A percentile compares a stretch with the other conserved stretches of the same genome.
phyloP scores from a whole-genome alignment of 2,329 filamentous ascomycete genomes.

The Beauveria scarabaeidicola region DNA sequence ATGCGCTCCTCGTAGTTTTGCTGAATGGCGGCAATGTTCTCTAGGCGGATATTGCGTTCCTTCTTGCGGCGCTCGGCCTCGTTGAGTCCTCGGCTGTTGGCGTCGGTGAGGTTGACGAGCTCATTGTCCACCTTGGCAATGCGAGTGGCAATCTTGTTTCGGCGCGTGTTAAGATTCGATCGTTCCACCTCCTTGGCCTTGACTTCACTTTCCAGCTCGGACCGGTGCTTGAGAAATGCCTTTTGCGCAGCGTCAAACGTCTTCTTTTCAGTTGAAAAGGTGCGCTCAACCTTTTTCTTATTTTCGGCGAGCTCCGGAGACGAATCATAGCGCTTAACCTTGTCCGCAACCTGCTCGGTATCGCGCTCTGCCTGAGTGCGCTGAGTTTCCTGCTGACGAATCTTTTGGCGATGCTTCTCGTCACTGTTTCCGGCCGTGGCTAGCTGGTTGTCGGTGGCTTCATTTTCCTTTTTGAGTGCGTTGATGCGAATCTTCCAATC shows the following conservation, averaged over 20 bases:
- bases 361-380: conserved; percentile 57
- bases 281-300: conserved; percentile 46
- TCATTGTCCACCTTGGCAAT: conserved; percentile 67
- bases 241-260: conserved; percentile 51
- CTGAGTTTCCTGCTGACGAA: conserved; percentile 66
- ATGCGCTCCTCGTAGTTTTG: conserved; percentile 37
- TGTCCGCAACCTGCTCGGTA: conserved; percentile 43
- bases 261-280: conserved; percentile 46
- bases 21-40: conserved; percentile 38
- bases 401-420: conserved; percentile 66
- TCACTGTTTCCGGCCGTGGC: conserved; percentile 64
- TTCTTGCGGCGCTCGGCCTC: conserved; percentile 53
- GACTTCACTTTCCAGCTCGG: conserved; percentile 53
- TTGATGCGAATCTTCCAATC: conserved; percentile 65
- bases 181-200: conserved; percentile 57
- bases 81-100: conserved; percentile 56
- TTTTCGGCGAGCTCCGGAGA: conserved; percentile 54
- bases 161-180: conserved; percentile 54
- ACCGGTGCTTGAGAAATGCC: conserved; percentile 49
- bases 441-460: conserved; percentile 57
- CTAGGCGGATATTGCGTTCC: conserved; percentile 38
- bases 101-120: conserved; percentile 60
- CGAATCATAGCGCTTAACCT: conserved; percentile 54
- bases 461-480: conserved; percentile 63
- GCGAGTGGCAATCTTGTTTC: conserved; percentile 63